These are phyloP conservation scores for Oidium heveae DNA, from an alignment of 2,329 filamentous ascomycete genomes.

Conservation along the genomic window DNA sequence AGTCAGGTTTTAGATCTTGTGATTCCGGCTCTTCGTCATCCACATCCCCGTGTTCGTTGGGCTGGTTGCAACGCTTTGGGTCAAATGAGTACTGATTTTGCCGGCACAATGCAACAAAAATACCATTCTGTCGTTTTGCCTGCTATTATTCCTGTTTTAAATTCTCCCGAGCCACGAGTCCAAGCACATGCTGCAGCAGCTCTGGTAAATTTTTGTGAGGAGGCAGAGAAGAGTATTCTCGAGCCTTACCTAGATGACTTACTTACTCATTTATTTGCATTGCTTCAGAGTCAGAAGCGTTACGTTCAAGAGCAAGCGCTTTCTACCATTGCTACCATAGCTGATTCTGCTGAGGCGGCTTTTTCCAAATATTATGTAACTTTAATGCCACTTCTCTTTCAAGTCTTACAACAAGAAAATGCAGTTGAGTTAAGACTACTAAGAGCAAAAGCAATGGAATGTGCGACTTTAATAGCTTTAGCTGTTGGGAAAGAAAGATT, in stretches of 20 bases:
- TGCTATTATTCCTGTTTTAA: conserved; percentile 76
- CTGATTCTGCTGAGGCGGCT: conserved; percentile 87
- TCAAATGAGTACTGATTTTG: conserved; percentile 98
- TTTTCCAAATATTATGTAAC: conserved; percentile 91
- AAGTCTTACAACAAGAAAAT: conserved; percentile 68
- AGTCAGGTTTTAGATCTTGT: conserved; percentile 86
- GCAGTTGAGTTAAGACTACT: conserved; percentile 82
- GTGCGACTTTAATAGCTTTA: conserved; percentile 81
- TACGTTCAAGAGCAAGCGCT: conserved; percentile 96
- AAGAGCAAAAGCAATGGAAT: conserved; percentile 96
- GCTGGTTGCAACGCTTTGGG: conserved; percentile 96
- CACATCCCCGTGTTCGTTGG: conserved; percentile 85
- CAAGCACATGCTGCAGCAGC: conserved; percentile 96
- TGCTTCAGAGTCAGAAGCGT: conserved; percentile 76
- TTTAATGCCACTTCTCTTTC: conserved; percentile 83
- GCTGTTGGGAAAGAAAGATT: conserved; percentile 88
- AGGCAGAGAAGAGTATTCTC: conserved; percentile 74
- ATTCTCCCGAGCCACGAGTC: conserved; percentile 74
- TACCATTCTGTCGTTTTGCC: conserved; percentile 72
- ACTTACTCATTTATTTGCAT: conserved; percentile 58
- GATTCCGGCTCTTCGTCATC: conserved; percentile 70
- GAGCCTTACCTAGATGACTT: conserved; percentile 85
- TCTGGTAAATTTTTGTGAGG: conserved; percentile 95
- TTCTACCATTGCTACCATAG: conserved; percentile 93
- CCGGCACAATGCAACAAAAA: conserved; percentile 90